Evolutionary conservation across 2,329 filamentous ascomycete species (phyloP).

Genomic region (Neopestalotiopsis sp.): DNA sequence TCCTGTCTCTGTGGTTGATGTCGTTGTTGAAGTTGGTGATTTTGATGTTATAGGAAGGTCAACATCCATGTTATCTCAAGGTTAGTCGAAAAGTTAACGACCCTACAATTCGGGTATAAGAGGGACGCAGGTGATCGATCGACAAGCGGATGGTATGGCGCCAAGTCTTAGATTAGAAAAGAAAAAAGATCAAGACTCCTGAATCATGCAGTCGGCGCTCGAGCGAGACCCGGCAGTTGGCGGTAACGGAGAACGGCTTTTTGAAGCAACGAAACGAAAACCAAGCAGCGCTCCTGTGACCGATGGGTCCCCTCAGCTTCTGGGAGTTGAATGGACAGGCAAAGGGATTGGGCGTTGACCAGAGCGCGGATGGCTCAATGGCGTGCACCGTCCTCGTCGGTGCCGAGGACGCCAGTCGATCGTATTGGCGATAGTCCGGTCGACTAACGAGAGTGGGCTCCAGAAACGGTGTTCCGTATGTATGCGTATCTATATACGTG

Average conservation of each 20-base stretch:
- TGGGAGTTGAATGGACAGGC: neutral
- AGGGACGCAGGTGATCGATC: slow-evolving; percentile 1
- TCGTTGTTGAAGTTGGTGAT: slow-evolving; percentile 2
- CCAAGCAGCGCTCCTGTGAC: neutral
- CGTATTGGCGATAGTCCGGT: neutral
- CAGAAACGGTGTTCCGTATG: neutral
- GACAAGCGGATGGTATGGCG: neutral
- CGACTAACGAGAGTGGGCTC: slow-evolving; percentile 1
- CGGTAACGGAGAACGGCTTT: neutral
- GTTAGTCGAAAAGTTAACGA: neutral
- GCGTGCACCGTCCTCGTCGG: neutral
- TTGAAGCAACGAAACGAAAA: neutral
- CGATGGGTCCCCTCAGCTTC: neutral
- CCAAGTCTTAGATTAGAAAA: neutral
- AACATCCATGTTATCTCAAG: slow-evolving; percentile 13
- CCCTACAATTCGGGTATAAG: neutral
- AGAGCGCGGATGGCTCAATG: neutral
- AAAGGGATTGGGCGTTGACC: neutral
- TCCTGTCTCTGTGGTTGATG: slow-evolving; percentile 1
- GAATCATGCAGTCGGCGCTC: slow-evolving; percentile 2
- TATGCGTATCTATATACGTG: neutral
- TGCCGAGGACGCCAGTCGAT: slow-evolving; percentile 1
- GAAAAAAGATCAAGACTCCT: neutral
- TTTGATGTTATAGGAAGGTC: slow-evolving; percentile 12
- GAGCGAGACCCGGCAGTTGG: slow-evolving; percentile 1